phyloP scores from a whole-genome alignment of 169 alveolate genomes.

The Toxoplasma gondii region DNA sequence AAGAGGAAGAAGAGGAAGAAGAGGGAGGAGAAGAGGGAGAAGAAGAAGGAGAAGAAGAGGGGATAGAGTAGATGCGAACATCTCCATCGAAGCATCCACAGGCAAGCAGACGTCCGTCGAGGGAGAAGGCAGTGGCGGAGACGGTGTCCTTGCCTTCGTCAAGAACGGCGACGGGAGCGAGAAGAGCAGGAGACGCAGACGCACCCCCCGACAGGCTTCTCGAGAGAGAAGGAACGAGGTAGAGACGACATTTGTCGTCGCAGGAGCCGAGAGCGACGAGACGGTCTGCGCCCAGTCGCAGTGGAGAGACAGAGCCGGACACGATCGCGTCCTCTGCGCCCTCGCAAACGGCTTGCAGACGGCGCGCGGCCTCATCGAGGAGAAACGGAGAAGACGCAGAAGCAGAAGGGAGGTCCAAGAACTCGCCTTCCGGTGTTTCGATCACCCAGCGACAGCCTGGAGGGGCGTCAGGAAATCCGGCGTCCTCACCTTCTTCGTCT shows the following conservation, averaged over 20 bases:
- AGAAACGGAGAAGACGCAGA: background rate
- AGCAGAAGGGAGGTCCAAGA: background rate
- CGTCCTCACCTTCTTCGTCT: background rate
- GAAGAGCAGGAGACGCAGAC: background rate
- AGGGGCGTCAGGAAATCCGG: constrained; percentile 22
- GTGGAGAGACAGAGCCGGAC: background rate
- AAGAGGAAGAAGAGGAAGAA: background rate
- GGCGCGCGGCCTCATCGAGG: background rate
- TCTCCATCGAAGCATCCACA: constrained; percentile 58
- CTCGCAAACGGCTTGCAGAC: background rate
- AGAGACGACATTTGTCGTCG: constrained; percentile 18
- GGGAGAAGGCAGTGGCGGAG: constrained; percentile 25
- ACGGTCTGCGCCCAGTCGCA: background rate
- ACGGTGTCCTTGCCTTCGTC: constrained; percentile 40
- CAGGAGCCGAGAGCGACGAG: constrained; percentile 27
- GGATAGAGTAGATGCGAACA: constrained; percentile 26
- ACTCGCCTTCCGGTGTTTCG: constrained; percentile 37
- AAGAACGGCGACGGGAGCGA: background rate
- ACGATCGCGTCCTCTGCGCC: background rate
- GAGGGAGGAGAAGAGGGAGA: background rate
- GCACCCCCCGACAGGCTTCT: background rate
- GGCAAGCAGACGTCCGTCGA: constrained; percentile 36
- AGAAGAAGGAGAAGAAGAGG: background rate
- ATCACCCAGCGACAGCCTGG: constrained; percentile 55
- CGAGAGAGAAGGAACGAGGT: background rate